Base-by-base conservation (phyloP, 441 rosid genomes). In the Brassica hybrid region DNA sequence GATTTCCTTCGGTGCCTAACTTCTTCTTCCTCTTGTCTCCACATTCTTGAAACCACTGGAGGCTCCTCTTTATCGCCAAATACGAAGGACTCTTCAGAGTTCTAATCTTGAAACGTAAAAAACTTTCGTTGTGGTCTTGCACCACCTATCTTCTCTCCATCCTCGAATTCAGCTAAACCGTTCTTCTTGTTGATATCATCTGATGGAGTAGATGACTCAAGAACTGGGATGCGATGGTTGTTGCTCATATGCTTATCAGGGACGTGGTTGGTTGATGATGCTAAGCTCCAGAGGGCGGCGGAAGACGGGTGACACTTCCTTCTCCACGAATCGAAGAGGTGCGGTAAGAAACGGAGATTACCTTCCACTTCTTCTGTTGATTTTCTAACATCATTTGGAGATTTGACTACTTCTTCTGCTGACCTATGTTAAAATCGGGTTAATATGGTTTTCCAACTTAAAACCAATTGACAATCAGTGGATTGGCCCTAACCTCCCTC, bases 311-410 rank as follows among this genome's bases (percentile, higher is more conserved):
- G 93, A 85, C 64, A 87, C 86, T 65, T 86, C 85, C 82, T 86
- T 91, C 81, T 86, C 89, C 76, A 83, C 86, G 45, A 76, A 77
- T 19, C 76, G 85, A 73, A 94, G 70, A 71, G 96, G 92, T 63
- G 88, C 83, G 41, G 83, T 75, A 48, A 91, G 91, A 84, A 87
- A 91, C 16, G 91, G 97, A 71, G 97, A 71, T 90, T 91, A 65
- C 76, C 76, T 69, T 79, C 84, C 48, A 62, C 79, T 16, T 56
- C 81, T 57, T 78, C 69, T 78, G 79, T 83, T 58, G 79, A 78
- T 38, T 75, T 83, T 62, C 41, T 56, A 81, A 72, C 73, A 81
- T 78, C 78, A 58, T 74, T 80, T 71, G 67, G 75, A 70, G 69
- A 82, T 14, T 83, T 76, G 66, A 81, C 84, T 45, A 83, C 85